Conservation (phyloP, 352 stramenopile species). For the Phytophthora lateralis region DNA sequence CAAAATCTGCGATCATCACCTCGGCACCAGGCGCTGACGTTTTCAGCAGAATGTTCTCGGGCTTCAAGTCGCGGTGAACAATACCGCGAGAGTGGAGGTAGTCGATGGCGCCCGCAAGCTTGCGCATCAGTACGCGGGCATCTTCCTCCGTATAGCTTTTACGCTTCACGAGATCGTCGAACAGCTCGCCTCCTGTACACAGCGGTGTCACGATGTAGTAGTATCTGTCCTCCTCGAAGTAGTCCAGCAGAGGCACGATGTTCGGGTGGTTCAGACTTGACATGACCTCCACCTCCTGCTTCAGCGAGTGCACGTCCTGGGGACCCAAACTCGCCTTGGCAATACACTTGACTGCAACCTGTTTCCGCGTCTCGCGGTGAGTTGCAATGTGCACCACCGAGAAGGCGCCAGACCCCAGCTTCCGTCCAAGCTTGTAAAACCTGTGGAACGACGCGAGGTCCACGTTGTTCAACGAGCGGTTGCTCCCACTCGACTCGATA, state of each 20-base stretch:
- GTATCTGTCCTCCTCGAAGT: constrained; percentile 77
- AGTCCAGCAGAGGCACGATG: constrained; percentile 72
- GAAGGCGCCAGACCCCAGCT: constrained; percentile 87
- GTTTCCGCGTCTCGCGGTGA: constrained; percentile 69
- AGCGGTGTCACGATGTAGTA: constrained; percentile 85
- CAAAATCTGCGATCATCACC: constrained; percentile 92
- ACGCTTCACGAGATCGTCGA: constrained; percentile 94
- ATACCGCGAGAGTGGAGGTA: constrained; percentile 95
- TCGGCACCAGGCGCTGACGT: constrained; percentile 69
- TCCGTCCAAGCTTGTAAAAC: constrained; percentile 83
- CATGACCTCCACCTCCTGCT: constrained; percentile 81
- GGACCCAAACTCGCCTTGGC: constrained; percentile 57
- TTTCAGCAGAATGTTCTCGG: constrained; percentile 90
- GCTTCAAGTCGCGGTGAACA: constrained; percentile 91
- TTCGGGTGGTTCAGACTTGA: constrained; percentile 73
- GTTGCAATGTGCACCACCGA: constrained; percentile 89
- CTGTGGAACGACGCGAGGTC: constrained; percentile 60
- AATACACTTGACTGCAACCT: constrained; percentile 85
- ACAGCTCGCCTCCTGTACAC: constrained; percentile 92
- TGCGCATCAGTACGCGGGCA: constrained; percentile 89
- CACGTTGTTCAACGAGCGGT: constrained; percentile 35
- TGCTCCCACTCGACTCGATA: constrained; percentile 39
- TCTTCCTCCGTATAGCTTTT: constrained; percentile 96
- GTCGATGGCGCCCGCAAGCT: constrained; percentile 90
- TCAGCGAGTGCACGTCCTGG: constrained; percentile 59